Evolutionary conservation across 2,329 filamentous ascomycete species (phyloP).

Genomic region (Penicillium carneum): DNA sequence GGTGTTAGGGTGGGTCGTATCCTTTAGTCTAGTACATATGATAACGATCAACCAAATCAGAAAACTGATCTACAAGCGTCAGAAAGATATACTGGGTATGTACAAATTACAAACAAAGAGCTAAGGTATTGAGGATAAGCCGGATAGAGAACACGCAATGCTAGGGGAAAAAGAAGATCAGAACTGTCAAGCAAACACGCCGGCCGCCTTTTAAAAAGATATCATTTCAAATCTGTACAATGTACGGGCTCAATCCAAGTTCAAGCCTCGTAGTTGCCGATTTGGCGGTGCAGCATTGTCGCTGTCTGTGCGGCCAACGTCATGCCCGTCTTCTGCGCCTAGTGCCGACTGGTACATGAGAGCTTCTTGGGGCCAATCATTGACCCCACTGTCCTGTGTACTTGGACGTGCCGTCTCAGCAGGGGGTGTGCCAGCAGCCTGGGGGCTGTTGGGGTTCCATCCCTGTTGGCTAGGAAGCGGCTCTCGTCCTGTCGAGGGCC

Average conservation of each 20-base stretch:
- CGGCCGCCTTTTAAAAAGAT: background rate
- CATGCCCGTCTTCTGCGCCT: conserved; percentile 33
- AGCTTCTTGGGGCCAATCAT: conserved; percentile 53
- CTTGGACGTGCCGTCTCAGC: conserved; percentile 28
- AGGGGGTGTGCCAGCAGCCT: conserved; percentile 25
- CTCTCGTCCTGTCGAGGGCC: conserved; percentile 32
- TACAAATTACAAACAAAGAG: background rate
- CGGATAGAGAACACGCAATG: conserved; percentile 1
- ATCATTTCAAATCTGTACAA: background rate
- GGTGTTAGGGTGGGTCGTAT: background rate
- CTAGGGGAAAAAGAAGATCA: background rate
- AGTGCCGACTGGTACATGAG: conserved; percentile 49
- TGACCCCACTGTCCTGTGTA: conserved; percentile 37
- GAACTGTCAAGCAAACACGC: background rate
- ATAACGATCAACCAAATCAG: background rate
- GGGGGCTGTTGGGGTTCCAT: conserved; percentile 30
- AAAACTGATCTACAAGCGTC: background rate
- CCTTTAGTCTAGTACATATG: background rate
- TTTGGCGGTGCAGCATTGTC: conserved; percentile 36
- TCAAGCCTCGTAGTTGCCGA: conserved; percentile 33
- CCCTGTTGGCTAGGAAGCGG: conserved; percentile 44
- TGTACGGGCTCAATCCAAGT: conserved; percentile 2
- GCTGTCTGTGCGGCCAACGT: conserved; percentile 30
- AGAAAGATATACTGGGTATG: conserved; percentile 7
- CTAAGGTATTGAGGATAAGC: conserved; percentile 10